phyloP scores from a whole-genome alignment of 2,329 filamentous ascomycete species.

The Aureobasidium sp. region DNA sequence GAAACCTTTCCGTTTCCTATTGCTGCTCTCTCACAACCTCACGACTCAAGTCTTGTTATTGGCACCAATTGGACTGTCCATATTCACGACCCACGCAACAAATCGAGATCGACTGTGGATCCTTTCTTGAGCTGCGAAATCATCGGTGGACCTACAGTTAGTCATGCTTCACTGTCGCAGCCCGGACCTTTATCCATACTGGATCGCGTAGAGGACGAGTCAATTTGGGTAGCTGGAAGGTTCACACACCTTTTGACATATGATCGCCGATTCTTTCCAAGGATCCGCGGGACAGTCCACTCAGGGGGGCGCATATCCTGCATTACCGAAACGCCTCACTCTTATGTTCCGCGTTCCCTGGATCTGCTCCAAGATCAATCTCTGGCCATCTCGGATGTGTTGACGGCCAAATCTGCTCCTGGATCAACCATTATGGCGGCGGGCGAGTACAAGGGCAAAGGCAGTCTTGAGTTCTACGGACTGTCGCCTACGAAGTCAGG shows the following conservation, averaged over 20 bases:
- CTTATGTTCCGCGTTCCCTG: slow-evolving; percentile 56
- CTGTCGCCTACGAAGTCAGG: slow-evolving; percentile 36
- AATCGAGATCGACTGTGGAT: slow-evolving; percentile 16
- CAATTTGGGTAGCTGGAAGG: slow-evolving; percentile 82
- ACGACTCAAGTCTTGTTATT: slow-evolving; percentile 68
- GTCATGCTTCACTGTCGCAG: slow-evolving; percentile 67
- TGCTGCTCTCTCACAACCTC: slow-evolving; percentile 67
- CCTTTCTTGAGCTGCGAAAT: slow-evolving; percentile 22
- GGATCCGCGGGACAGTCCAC: slow-evolving; percentile 69
- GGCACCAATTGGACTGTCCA: slow-evolving; percentile 77
- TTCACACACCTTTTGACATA: slow-evolving; percentile 87
- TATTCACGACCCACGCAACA: slow-evolving; percentile 66
- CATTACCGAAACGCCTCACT: slow-evolving; percentile 61
- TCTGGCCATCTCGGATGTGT: slow-evolving; percentile 45
- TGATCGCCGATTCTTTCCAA: slow-evolving; percentile 77
- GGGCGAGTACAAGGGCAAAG: slow-evolving; percentile 87
- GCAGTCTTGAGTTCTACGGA: slow-evolving; percentile 81
- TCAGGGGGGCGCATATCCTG: slow-evolving; percentile 75
- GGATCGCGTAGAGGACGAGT: slow-evolving; percentile 58
- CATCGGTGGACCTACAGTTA: slow-evolving; percentile 33
- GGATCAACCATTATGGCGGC: slow-evolving; percentile 70
- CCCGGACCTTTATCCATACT: slow-evolving; percentile 77
- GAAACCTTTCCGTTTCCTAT: slow-evolving; percentile 75
- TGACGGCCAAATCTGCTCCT: slow-evolving; percentile 45
- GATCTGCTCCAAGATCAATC: slow-evolving; percentile 50